Conservation (phyloP, 768 basidiomycete genomes). For the Leccinum subtestaceum region DNA sequence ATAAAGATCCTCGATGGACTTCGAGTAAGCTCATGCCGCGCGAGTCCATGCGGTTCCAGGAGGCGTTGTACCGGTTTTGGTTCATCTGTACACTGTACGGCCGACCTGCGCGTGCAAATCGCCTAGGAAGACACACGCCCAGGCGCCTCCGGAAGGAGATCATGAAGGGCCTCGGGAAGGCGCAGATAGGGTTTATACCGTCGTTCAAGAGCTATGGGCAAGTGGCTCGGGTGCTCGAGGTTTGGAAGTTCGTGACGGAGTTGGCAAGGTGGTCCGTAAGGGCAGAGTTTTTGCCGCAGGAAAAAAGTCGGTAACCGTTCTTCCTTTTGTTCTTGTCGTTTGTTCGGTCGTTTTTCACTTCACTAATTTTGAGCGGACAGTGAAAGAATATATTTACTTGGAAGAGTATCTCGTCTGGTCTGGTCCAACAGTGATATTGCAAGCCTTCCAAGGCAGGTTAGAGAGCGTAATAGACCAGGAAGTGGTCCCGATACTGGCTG, state of each 20-base stretch:
- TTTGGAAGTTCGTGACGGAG: conserved; percentile 8
- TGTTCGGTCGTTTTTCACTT: background rate
- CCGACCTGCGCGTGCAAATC: conserved; percentile 10
- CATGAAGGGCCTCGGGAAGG: background rate
- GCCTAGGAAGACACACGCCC: conserved; percentile 6
- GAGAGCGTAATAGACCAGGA: conserved; percentile 7
- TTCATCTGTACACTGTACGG: conserved; percentile 17
- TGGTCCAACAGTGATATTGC: conserved; percentile 5
- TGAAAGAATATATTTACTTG: conserved; percentile 2
- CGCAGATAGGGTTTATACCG: conserved; percentile 10
- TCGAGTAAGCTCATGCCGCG: conserved; percentile 21
- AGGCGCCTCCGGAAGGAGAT: conserved; percentile 3
- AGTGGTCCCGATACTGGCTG: conserved; percentile 1
- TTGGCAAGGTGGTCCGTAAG: conserved; percentile 10
- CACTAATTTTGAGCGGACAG: background rate
- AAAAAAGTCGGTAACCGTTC: conserved; percentile 5
- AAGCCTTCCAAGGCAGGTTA: conserved; percentile 12
- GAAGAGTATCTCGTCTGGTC: conserved; percentile 17
- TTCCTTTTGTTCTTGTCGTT: background rate
- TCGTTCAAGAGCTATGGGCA: conserved; percentile 1
- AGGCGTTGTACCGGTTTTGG: conserved; percentile 31
- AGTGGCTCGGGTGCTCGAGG: conserved; percentile 2
- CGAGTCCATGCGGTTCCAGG: conserved; percentile 34
- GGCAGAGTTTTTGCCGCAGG: conserved; percentile 5
- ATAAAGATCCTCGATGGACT: conserved; percentile 35